Percentiles rank a stretch among this genome's conserved stretches.
These are phyloP conservation scores for Glaciozyma martinii DNA, from an alignment of 768 basidiomycete genomes.

Conservation along the genomic window DNA sequence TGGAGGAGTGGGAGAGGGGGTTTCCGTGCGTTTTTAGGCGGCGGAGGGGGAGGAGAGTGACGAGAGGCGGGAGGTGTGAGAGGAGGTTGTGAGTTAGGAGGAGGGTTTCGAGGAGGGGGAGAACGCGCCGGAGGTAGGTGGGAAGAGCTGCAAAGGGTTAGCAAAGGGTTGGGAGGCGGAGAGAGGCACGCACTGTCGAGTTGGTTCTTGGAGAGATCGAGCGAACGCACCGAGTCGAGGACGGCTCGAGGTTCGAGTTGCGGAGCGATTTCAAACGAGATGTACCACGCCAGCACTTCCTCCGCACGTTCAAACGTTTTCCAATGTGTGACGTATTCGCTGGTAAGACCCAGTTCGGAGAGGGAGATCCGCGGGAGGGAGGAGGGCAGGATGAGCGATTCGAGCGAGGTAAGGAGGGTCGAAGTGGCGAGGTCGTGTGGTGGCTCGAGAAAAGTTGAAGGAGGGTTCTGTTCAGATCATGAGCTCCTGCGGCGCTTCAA, in stretches of 20 bases:
- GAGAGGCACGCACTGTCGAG: background rate
- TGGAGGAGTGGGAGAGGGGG: constrained; percentile 42
- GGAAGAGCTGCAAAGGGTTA: constrained; percentile 10
- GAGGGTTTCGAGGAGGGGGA: constrained; percentile 20
- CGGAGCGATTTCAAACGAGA: background rate
- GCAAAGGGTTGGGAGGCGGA: no score
- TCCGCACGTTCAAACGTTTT: background rate
- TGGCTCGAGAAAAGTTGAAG: background rate
- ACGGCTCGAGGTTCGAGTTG: background rate
- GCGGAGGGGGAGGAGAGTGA: constrained; percentile 44
- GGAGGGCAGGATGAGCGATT: constrained; percentile 16
- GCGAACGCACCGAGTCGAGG: constrained; percentile 1
- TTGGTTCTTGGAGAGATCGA: constrained; percentile 18
- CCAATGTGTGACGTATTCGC: background rate
- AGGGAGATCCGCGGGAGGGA: constrained; percentile 19
- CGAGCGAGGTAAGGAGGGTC: constrained; percentile 16
- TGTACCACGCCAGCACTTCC: constrained; percentile 12
- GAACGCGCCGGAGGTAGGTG: background rate
- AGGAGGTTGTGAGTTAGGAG: constrained; percentile 22
- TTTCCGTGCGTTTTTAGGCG: constrained; percentile 65
- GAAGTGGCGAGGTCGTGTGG: background rate
- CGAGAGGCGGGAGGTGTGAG: constrained; percentile 7
- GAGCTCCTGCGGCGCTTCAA: fast-evolving
- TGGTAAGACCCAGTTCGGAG: constrained; percentile 1
- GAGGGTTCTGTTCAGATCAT: constrained; percentile 9